Evolutionary conservation across 129 eudicot species (phyloP).

Genomic region (Saussurea involucrata): DNA sequence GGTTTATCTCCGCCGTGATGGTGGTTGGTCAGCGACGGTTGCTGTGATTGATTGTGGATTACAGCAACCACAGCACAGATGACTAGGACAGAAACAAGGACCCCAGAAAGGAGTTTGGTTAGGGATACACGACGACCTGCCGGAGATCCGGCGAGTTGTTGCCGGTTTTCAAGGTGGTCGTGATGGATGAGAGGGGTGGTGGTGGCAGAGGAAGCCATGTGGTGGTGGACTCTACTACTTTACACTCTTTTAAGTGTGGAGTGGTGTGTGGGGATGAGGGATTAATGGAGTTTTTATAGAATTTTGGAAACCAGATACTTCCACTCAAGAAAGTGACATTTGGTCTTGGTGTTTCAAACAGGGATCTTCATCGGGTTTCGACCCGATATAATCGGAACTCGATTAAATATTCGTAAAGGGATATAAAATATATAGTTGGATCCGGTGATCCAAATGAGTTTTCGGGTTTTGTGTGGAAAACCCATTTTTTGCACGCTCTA

Average conservation of each 20-base stretch:
- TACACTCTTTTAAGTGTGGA: conserved; percentile 17
- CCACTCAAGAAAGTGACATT: conserved; percentile 5
- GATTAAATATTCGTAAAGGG: too few relatives aligned
- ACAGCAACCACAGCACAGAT: conserved; percentile 13
- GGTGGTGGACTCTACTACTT: conserved; percentile 6
- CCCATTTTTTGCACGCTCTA: too few relatives aligned
- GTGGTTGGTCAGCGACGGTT: conserved; percentile 1
- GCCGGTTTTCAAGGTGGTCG: conserved; percentile 12
- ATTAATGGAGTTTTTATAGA: conserved; percentile 20
- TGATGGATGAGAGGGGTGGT: conserved; percentile 27
- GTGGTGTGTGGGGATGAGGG: conserved; percentile 6
- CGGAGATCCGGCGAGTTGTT: conserved; percentile 7
- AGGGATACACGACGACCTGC: conserved; percentile 11
- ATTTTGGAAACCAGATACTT: background rate
- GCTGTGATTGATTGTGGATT: conserved; percentile 18
- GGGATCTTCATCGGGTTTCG: background rate
- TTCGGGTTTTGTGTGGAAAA: too few relatives aligned
- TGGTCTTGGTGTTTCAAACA: background rate
- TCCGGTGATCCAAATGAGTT: too few relatives aligned
- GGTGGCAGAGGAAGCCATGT: conserved; percentile 30
- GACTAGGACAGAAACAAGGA: conserved; percentile 13
- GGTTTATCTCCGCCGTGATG: background rate
- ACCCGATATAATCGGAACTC: background rate
- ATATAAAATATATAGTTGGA: too few relatives aligned
- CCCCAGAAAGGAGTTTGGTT: conserved; percentile 11